A percentile compares a stretch with the other conserved stretches of the same genome.
Conservation (phyloP, 1,139 yeast species). For the Suhomyces terraborum region DNA sequence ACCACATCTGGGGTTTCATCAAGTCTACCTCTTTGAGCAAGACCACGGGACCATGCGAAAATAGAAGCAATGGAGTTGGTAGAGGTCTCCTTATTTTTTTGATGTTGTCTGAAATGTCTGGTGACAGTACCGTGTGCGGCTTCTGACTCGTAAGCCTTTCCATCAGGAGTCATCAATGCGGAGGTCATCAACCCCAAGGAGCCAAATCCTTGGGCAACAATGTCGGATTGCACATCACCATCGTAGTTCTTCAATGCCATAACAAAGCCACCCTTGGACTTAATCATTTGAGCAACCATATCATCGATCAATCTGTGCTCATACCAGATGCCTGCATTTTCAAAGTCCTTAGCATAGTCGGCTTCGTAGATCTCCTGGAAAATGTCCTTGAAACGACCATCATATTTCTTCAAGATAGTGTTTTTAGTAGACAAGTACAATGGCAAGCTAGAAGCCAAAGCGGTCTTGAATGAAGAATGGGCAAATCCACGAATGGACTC, state of each 20-base stretch:
- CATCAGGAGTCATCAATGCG: slow-evolving; percentile 90
- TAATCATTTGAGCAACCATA: slow-evolving; percentile 98
- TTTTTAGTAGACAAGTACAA: slow-evolving; percentile 88
- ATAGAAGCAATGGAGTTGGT: slow-evolving; percentile 98
- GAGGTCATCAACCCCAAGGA: slow-evolving; percentile 96
- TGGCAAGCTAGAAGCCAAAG: slow-evolving; percentile 74
- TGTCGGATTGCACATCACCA: slow-evolving; percentile 96
- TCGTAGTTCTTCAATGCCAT: slow-evolving; percentile 97
- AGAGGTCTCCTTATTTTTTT: slow-evolving; percentile 95
- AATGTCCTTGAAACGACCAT: slow-evolving; percentile 92
- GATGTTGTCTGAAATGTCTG: slow-evolving; percentile 92
- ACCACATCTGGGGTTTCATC: slow-evolving; percentile 85
- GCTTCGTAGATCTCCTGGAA: slow-evolving; percentile 78
- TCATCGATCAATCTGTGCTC: slow-evolving; percentile 96
- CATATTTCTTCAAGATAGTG: slow-evolving; percentile 90
- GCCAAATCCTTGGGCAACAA: slow-evolving; percentile 97
- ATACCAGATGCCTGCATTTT: slow-evolving; percentile 80
- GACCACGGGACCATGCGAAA: slow-evolving; percentile 94
- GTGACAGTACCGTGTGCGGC: slow-evolving; percentile 99
- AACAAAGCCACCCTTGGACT: slow-evolving; percentile 91
- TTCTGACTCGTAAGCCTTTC: slow-evolving; percentile 92
- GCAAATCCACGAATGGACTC: slow-evolving; percentile 90
- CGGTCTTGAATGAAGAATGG: slow-evolving; percentile 86
- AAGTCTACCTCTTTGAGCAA: slow-evolving; percentile 85
- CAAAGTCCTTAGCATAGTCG: slow-evolving; percentile 70